Percentiles rank a stretch among this genome's conserved stretches.
These are phyloP conservation scores for Blakeslea trispora DNA, from an alignment of 371 early-diverging fungal genomes.

Conservation along the genomic window DNA sequence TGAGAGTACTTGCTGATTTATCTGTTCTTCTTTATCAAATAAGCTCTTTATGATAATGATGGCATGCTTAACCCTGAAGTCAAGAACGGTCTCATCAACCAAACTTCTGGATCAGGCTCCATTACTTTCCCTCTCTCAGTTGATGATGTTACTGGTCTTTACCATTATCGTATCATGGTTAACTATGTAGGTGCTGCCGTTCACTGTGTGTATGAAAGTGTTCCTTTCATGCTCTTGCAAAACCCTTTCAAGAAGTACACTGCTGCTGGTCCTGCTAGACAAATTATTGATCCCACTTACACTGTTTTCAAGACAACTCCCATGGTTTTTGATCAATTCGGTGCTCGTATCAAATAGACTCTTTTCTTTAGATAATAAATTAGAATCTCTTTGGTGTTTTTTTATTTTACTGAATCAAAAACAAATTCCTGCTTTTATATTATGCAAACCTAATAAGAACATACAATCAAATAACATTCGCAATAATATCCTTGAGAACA, in stretches of 20 bases:
- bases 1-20: too few relatives aligned
- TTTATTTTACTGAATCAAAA: too few relatives aligned
- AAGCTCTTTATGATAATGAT: background rate
- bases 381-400: too few relatives aligned
- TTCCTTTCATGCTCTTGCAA: conserved; percentile 35
- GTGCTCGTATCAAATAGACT: background rate
- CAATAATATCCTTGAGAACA: too few relatives aligned
- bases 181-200: conserved; percentile 29
- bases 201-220: conserved; percentile 40
- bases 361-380: too few relatives aligned
- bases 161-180: conserved; percentile 43
- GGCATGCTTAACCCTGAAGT: background rate
- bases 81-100: conserved; percentile 20
- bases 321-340: background rate
- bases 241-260: conserved; percentile 16
- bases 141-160: conserved; percentile 26
- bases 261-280: conserved; percentile 12
- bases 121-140: conserved; percentile 27
- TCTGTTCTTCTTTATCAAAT: too few relatives aligned
- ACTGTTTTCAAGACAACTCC: background rate
- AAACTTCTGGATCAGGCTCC: conserved; percentile 15
- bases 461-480: too few relatives aligned
- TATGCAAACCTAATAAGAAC: too few relatives aligned
- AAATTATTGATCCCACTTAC: background rate
- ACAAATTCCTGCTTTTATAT: too few relatives aligned